phyloP scores from a whole-genome alignment of 192 early-diverging fungal genomes.

The Chytriomyces sp. region DNA sequence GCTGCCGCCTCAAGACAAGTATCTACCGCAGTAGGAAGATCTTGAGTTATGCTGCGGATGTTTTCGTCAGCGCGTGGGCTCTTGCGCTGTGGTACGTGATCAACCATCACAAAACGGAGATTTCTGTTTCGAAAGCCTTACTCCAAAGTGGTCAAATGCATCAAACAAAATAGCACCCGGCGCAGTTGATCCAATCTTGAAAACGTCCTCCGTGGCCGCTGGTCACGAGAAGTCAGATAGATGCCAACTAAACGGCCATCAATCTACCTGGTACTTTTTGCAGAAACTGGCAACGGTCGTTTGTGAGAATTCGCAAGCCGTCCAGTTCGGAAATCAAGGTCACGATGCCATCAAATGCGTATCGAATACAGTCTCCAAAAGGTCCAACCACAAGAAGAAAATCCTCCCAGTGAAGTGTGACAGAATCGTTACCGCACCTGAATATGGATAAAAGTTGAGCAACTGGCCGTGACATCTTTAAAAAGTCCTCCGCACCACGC shows the following conservation, averaged over 20 bases:
- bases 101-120: too few relatives aligned
- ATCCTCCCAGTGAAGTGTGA: constrained; percentile 81
- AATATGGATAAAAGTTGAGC: too few relatives aligned
- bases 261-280: constrained; percentile 85
- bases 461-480: too few relatives aligned
- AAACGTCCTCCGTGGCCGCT: constrained; percentile 78
- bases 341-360: constrained; percentile 73
- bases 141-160: constrained; percentile 57
- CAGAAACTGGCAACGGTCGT: constrained; percentile 81
- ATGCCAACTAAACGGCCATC: too few relatives aligned
- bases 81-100: constrained; percentile 41
- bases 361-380: constrained; percentile 85
- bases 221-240: too few relatives aligned
- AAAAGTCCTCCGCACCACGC: constrained; percentile 79
- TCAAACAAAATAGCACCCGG: constrained; percentile 89
- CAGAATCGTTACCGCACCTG: constrained; percentile 96
- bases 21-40: constrained; percentile 85
- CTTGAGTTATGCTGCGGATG: constrained; percentile 80
- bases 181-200: constrained; percentile 92
- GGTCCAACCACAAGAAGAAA: constrained; percentile 89
- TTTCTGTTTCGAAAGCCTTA: too few relatives aligned
- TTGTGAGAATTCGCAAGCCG: constrained; percentile 86
- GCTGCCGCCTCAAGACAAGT: constrained; percentile 91
- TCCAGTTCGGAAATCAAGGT: constrained; percentile 89
- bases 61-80: constrained; percentile 94